A percentile compares a stretch with the other conserved stretches of the same genome.
phyloP scores from a whole-genome alignment of 2,329 filamentous ascomycete species.

The Allantophomopsis cytisporea region DNA sequence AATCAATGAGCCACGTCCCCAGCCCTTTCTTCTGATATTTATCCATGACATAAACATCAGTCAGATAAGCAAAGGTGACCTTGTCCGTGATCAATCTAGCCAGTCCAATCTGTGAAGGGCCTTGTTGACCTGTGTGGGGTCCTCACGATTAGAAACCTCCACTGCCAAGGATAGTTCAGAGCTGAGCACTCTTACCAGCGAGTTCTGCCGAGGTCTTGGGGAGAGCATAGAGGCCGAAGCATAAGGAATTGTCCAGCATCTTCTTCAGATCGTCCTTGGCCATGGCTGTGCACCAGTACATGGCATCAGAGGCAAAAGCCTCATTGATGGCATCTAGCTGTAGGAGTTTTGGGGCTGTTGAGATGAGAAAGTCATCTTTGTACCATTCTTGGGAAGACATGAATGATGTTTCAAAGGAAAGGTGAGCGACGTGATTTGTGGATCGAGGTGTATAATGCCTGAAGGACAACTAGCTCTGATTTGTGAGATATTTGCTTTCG shows the following conservation, averaged over 20 bases:
- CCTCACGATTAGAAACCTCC: constrained; percentile 1
- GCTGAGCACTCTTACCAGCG: constrained; percentile 13
- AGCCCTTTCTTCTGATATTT: constrained; percentile 47
- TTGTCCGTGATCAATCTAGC: constrained; percentile 56
- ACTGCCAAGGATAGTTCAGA: not conserved
- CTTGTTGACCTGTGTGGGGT: constrained; percentile 5
- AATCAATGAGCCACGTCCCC: constrained; percentile 50
- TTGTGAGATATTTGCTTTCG: too few relatives aligned
- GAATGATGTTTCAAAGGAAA: not conserved
- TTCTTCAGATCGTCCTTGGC: constrained; percentile 32
- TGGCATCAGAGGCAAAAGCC: constrained; percentile 38
- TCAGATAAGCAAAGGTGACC: constrained; percentile 54
- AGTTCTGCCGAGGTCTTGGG: constrained; percentile 18
- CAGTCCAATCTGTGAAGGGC: constrained; percentile 35
- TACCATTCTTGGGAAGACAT: constrained; percentile 25
- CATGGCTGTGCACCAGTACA: constrained; percentile 46
- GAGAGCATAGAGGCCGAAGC: constrained; percentile 39
- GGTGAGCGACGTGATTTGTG: too few relatives aligned
- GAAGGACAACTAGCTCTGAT: too few relatives aligned
- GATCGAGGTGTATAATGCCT: too few relatives aligned
- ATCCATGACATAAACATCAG: constrained; percentile 52
- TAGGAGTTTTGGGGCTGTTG: constrained; percentile 42
- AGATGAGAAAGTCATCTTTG: constrained; percentile 42
- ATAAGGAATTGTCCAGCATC: constrained; percentile 43
- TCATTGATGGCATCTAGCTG: constrained; percentile 38